Evolutionary conservation across 2,329 filamentous ascomycete genomes (phyloP), one percentile per base, ranked within the genome.

Genomic region (Nemania serpens): DNA sequence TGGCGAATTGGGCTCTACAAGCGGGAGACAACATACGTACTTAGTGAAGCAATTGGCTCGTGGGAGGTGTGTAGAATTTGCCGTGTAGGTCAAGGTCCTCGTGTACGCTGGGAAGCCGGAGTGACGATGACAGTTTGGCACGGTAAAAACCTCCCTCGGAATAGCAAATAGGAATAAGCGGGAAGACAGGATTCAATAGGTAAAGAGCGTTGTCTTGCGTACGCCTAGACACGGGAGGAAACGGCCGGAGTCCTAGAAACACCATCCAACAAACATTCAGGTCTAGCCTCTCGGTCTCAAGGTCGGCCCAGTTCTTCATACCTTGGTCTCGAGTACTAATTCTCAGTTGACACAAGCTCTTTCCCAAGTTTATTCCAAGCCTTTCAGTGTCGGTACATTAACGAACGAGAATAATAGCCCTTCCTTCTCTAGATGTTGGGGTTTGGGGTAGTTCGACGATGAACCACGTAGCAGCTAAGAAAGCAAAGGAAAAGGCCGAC

Each of bases 11-110:
- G 76, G 69, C 74, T 75, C 75, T 75, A 75, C 75, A 73, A 74
- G 75, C 76, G 77, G 75, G 69, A 77, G 75, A 73, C 74, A 74
- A 72, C 75, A 80, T 82, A 79, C 80, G 82, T 82, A 74, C 76
- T 78, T 76, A 73, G 67, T 69, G 67, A 74, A 70, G 69, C 74
- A 77, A 78, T 77, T 74, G 74, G 75, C 75, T 73, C 71, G 73
- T 73, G 69, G 67, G 71, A 69, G 68, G 57, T 65, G 69, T 70
- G 69, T 74, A 73, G 71, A 74, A 69, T 64, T 68, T 66, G 71
- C 68, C 63, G 71, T 70, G 68, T 73, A 73, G 71, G 72, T 74
- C 70, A 73, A 71, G 70, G 71, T 67, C 62, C 64, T 71, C 68
- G 70, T 72, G 69, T 63, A 68, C 72, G 68, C 70, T 73, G 72